A percentile compares a stretch with the other conserved stretches of the same genome.
These are phyloP conservation scores for Tricholoma matsutake DNA, from an alignment of 768 basidiomycete genomes.

Conservation along the genomic window DNA sequence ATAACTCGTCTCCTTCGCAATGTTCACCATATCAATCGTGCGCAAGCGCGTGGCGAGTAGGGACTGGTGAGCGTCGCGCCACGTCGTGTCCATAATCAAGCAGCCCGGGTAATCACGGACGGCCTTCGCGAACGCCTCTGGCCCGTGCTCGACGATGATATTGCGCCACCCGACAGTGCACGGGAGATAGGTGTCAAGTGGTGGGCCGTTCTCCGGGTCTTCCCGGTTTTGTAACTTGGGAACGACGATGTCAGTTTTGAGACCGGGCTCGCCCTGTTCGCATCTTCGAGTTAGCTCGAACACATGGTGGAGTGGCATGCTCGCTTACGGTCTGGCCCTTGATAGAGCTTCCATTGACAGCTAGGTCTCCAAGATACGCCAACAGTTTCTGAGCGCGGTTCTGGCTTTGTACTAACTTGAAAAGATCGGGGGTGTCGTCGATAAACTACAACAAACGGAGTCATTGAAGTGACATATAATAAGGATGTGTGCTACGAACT, in stretches of 20 bases:
- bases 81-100: constrained; percentile 98
- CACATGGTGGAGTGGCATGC: not conserved
- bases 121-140: constrained; percentile 97
- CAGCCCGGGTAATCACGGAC: constrained; percentile 94
- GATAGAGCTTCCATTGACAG: constrained; percentile 97
- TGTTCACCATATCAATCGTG: constrained; percentile 96
- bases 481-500: constrained; percentile 3
- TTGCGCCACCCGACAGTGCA: constrained; percentile 95
- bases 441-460: constrained; percentile 66
- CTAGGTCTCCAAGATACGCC: constrained; percentile 94
- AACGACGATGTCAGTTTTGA: constrained; percentile 82
- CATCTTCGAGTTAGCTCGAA: not conserved
- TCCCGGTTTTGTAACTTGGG: constrained; percentile 79
- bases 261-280: constrained; percentile 82
- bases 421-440: constrained; percentile 98
- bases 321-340: constrained; percentile 75
- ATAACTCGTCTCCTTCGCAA: constrained; percentile 95
- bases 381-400: constrained; percentile 98
- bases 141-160: constrained; percentile 97
- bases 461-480: not conserved
- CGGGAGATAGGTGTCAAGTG: constrained; percentile 77
- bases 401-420: constrained; percentile 96
- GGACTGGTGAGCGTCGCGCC: constrained; percentile 99
- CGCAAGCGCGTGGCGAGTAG: constrained; percentile 94
- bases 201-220: constrained; percentile 62